Conservation (phyloP, 352 stramenopile genomes). For the Peronospora farinosa region DNA sequence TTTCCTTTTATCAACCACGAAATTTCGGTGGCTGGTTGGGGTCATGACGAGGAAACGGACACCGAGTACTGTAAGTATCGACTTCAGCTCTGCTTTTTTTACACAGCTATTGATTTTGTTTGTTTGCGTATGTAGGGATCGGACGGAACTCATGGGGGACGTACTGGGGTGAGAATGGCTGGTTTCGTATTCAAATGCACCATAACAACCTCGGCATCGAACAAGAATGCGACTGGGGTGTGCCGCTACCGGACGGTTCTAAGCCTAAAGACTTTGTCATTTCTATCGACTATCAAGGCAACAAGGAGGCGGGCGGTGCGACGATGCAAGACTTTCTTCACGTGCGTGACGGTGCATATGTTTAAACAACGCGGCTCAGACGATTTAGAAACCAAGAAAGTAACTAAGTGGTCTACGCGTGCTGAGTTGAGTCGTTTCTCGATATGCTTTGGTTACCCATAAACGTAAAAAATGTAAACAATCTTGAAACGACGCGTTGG, state of each 20-base stretch:
- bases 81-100: not conserved
- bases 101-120: slow-evolving; percentile 1
- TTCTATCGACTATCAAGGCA: slow-evolving; percentile 26
- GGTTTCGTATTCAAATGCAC: slow-evolving; percentile 88
- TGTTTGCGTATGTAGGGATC: slow-evolving; percentile 45
- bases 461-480: not conserved
- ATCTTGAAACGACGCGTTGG: slow-evolving; percentile 20
- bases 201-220: slow-evolving; percentile 89
- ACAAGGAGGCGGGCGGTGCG: slow-evolving; percentile 6
- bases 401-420: not conserved
- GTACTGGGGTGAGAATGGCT: slow-evolving; percentile 90
- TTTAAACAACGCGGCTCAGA: slow-evolving; percentile 3
- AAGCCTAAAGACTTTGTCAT: slow-evolving; percentile 48
- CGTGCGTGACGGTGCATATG: slow-evolving; percentile 8
- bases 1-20: slow-evolving; percentile 85
- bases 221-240: slow-evolving; percentile 84
- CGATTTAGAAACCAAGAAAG: not conserved
- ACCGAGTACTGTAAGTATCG: slow-evolving; percentile 82
- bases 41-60: slow-evolving; percentile 75
- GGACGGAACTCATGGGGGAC: slow-evolving; percentile 89
- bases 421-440: no score
- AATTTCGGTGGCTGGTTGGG: slow-evolving; percentile 86
- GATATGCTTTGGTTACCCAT: no score
- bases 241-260: slow-evolving; percentile 74
- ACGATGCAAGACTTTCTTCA: slow-evolving; percentile 17